Conservation (phyloP, 441 rosid species). For the Mallotus repandus region DNA sequence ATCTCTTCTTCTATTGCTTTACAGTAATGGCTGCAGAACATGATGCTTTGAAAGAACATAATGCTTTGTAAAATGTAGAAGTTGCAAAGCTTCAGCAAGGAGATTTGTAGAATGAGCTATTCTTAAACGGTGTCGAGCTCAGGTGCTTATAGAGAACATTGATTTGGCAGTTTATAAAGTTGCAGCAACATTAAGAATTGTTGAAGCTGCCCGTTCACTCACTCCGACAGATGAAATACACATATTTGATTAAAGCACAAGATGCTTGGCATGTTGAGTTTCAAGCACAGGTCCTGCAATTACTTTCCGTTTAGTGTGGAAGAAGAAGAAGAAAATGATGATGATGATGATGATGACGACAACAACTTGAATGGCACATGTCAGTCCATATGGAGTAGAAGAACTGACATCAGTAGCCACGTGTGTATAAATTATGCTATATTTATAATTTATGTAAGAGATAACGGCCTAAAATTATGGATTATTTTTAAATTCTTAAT, state of each 20-base stretch:
- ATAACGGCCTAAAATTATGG: too few relatives aligned
- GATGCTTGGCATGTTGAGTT: too few relatives aligned
- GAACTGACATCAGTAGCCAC: too few relatives aligned
- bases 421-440: too few relatives aligned
- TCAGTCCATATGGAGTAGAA: too few relatives aligned
- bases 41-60: conserved; percentile 47
- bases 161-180: conserved; percentile 76
- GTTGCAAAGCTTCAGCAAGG: conserved; percentile 48
- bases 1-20: conserved; percentile 8
- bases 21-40: conserved; percentile 51
- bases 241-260: conserved; percentile 37
- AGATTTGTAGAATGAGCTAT: conserved; percentile 43
- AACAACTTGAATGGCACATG: too few relatives aligned
- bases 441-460: too few relatives aligned
- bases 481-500: too few relatives aligned
- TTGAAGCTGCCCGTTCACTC: conserved; percentile 46
- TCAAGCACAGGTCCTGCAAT: too few relatives aligned
- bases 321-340: too few relatives aligned
- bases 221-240: conserved; percentile 36
- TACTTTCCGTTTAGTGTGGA: too few relatives aligned
- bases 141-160: conserved; percentile 65
- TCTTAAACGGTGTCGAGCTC: conserved; percentile 56
- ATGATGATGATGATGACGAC: too few relatives aligned
- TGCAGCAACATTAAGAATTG: conserved; percentile 56
- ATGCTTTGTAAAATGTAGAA: conserved; percentile 38